A percentile compares a stretch with the other conserved stretches of the same genome.
phyloP scores from a whole-genome alignment of 345 rosid genomes.

The Alliaria petiolata region DNA sequence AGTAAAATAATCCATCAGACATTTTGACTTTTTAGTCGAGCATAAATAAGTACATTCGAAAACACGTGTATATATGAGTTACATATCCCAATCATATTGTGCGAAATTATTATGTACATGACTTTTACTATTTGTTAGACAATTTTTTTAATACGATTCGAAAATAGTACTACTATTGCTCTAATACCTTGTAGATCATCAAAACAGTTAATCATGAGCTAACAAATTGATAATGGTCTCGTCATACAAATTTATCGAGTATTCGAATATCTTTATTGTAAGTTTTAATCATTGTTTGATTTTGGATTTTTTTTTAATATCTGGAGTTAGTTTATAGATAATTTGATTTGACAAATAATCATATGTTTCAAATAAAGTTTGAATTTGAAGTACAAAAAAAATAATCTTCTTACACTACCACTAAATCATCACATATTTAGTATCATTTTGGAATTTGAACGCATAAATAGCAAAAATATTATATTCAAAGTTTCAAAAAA shows the following conservation, averaged over 20 bases:
- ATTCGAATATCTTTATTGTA: background rate
- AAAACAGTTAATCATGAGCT: background rate
- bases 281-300: background rate
- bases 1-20: conserved; percentile 1
- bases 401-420: too few species aligned
- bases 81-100: background rate
- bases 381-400: too few species aligned
- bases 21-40: background rate
- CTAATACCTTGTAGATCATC: background rate
- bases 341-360: too few species aligned
- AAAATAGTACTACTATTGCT: background rate
- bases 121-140: background rate
- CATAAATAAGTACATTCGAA: background rate
- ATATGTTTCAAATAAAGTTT: too few species aligned
- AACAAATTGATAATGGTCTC: background rate
- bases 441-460: background rate
- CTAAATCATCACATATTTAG: too few species aligned
- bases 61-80: background rate
- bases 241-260: background rate
- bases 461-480: background rate
- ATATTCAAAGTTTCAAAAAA: too few species aligned
- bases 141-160: background rate
- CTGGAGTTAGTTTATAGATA: too few species aligned
- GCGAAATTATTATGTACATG: background rate
- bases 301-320: too few species aligned